A percentile compares a stretch with the other conserved stretches of the same genome.
Evolutionary conservation across 1,284 basidiomycete genomes (phyloP).

Genomic region (Peniophora sp.): DNA sequence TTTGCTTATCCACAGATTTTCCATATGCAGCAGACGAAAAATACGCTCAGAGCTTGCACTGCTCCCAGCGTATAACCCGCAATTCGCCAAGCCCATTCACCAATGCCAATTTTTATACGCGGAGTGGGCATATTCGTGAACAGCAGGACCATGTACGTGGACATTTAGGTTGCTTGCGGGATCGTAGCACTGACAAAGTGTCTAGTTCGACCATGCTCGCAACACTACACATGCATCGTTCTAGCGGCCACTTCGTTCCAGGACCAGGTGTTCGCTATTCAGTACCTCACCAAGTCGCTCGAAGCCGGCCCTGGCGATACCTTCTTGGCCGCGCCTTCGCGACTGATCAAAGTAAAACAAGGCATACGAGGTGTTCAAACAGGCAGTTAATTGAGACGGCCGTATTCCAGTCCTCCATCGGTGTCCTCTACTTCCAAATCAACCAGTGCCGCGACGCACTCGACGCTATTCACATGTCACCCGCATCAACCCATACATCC

Average conservation of each 20-base stretch:
- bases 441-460: conserved; percentile 98
- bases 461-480: conserved; percentile 97
- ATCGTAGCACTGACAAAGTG: conserved; percentile 7
- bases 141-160: conserved; percentile 85
- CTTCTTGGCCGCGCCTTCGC: conserved; percentile 96
- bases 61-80: conserved; percentile 93
- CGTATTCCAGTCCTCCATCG: conserved; percentile 99
- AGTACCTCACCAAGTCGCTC: conserved; percentile 89
- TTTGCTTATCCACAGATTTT: too few species aligned
- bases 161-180: background rate
- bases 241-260: conserved; percentile 91
- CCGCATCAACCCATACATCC: conserved; percentile 99
- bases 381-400: conserved; percentile 97
- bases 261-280: conserved; percentile 91
- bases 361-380: conserved; percentile 98
- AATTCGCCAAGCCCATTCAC: conserved; percentile 94
- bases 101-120: conserved; percentile 99
- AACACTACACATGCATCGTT: conserved; percentile 98
- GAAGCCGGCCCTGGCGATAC: conserved; percentile 99
- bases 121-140: conserved; percentile 98
- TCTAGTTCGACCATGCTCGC: conserved; percentile 79
- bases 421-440: conserved; percentile 99
- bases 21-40: conserved; percentile 98
- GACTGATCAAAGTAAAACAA: conserved; percentile 99
- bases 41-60: conserved; percentile 76